These are phyloP conservation scores for Golubevia pallescens DNA, from an alignment of 1,284 basidiomycete species.

Conservation along the genomic window DNA sequence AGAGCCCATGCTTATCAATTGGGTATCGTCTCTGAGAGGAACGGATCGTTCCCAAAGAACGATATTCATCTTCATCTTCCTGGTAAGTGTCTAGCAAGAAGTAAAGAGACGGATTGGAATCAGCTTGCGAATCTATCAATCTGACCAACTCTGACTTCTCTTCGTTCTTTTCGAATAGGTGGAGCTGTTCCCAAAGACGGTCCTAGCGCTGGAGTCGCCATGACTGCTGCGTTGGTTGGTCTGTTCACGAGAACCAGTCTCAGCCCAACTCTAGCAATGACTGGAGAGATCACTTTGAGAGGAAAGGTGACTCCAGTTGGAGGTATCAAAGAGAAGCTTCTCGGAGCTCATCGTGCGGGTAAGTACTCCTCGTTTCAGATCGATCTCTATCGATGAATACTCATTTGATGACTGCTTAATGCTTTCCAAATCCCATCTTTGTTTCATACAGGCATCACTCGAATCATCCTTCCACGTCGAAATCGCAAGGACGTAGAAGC, in stretches of 20 bases:
- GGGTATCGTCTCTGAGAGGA: constrained; percentile 45
- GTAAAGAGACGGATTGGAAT: neutral
- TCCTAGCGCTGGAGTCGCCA: constrained; percentile 55
- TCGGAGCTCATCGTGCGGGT: too few species aligned
- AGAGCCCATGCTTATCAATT: constrained; percentile 59
- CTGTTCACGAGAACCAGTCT: constrained; percentile 53
- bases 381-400: neutral
- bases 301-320: constrained; percentile 92
- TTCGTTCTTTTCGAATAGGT: too few species aligned
- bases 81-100: constrained; percentile 11
- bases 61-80: constrained; percentile 62
- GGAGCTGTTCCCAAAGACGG: constrained; percentile 62
- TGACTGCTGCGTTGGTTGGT: constrained; percentile 52
- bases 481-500: constrained; percentile 59
- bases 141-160: neutral
- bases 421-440: neutral
- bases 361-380: too few species aligned
- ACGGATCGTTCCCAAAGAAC: constrained; percentile 56
- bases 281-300: constrained; percentile 88
- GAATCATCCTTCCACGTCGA: constrained; percentile 49
- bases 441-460: constrained; percentile 52
- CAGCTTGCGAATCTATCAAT: neutral
- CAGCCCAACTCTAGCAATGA: constrained; percentile 73
- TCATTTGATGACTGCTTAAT: neutral
- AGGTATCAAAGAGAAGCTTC: constrained; percentile 84